These are phyloP conservation scores for Trichoderma sp. DNA, from an alignment of 2,329 filamentous ascomycete species.

Conservation along the genomic window DNA sequence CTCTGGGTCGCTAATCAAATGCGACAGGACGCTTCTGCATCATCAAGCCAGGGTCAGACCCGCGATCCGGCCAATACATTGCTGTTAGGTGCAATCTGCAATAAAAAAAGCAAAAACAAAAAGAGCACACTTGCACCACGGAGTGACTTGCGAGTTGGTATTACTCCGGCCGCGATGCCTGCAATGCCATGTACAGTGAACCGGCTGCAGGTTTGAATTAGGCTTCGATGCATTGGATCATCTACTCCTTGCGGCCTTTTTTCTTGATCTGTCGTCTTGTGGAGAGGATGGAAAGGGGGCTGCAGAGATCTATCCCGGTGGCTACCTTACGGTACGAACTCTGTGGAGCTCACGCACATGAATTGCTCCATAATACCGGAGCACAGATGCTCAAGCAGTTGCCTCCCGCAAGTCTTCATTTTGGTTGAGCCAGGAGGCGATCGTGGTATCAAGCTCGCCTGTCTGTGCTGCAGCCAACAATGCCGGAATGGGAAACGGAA, in stretches of 20 bases:
- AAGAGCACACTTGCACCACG: background rate
- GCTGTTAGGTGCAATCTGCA: background rate
- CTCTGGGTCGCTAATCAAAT: constrained; percentile 18
- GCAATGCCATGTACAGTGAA: background rate
- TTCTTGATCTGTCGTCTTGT: background rate
- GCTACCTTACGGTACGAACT: background rate
- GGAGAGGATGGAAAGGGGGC: constrained; percentile 5
- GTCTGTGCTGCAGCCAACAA: background rate
- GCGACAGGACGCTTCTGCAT: constrained; percentile 7
- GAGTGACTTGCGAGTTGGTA: background rate
- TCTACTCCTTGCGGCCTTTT: background rate
- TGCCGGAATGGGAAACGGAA: background rate
- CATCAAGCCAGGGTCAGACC: background rate
- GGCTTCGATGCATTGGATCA: background rate
- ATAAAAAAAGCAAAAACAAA: background rate
- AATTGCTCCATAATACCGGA: background rate
- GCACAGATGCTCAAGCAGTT: background rate
- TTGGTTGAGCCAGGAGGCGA: background rate
- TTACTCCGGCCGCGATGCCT: background rate
- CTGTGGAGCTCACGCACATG: constrained; percentile 9
- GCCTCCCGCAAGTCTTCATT: constrained; percentile 8
- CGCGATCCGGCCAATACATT: background rate
- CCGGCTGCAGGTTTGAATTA: background rate
- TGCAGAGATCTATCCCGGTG: constrained; percentile 6
- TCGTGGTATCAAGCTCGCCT: background rate